These are phyloP conservation scores for Hansenula sp. DNA, from an alignment of 1,139 yeast species.

Conservation along the genomic window DNA sequence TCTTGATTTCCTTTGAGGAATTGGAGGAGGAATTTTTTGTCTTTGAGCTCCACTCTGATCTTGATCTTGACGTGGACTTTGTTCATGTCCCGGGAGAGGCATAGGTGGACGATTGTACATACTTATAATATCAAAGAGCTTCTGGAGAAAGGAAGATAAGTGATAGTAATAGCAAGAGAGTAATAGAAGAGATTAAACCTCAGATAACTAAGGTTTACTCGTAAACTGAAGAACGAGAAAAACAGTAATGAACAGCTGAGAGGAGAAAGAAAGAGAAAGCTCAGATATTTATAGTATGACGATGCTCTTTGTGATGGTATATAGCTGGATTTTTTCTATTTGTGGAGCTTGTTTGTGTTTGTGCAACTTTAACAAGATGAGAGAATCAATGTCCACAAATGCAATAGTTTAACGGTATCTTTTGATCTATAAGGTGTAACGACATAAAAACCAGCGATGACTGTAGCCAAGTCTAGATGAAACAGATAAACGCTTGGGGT, in stretches of 20 bases:
- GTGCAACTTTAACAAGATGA: too few relatives aligned
- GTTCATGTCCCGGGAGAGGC: constrained; percentile 23
- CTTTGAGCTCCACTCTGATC: constrained; percentile 3
- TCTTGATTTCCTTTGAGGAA: not conserved
- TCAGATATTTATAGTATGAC: not conserved
- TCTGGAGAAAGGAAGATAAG: not conserved
- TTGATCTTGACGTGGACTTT: too few relatives aligned
- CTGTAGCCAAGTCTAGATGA: too few relatives aligned
- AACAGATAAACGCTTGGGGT: too few relatives aligned
- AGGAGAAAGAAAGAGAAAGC: not conserved
- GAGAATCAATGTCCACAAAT: too few relatives aligned
- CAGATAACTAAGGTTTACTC: not conserved
- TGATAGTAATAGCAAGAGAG: not conserved
- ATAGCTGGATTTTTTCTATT: too few relatives aligned
- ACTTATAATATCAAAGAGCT: not conserved
- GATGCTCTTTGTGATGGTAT: too few relatives aligned
- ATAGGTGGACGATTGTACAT: constrained; percentile 27
- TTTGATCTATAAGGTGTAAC: too few relatives aligned
- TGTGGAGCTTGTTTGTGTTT: too few relatives aligned
- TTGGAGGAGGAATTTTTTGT: not conserved
- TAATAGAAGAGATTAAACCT: not conserved
- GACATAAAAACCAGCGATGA: too few relatives aligned
- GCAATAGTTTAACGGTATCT: too few relatives aligned
- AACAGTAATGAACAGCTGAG: not conserved
- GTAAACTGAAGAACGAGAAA: not conserved